These are phyloP conservation scores for Allantophomopsis lycopodina DNA, from an alignment of 2,329 filamentous ascomycete species.

Conservation along the genomic window DNA sequence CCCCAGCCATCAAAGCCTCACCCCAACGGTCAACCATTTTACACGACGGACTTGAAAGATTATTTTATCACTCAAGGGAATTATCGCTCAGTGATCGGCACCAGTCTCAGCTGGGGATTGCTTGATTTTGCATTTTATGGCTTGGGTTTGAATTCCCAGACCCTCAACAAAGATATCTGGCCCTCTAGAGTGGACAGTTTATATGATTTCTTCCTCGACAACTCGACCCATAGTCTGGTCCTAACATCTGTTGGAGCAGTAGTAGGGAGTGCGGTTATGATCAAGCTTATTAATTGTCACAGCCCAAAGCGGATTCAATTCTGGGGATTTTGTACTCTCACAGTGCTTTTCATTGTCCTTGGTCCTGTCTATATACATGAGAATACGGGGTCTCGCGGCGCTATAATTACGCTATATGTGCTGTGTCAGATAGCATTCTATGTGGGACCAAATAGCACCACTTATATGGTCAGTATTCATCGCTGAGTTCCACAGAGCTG, in stretches of 20 bases:
- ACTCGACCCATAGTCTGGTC: slow-evolving; percentile 64
- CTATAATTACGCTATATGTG: slow-evolving; percentile 44
- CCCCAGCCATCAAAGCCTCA: too few species aligned
- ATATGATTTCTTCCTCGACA: slow-evolving; percentile 58
- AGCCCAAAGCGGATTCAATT: slow-evolving; percentile 66
- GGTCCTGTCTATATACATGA: slow-evolving; percentile 36
- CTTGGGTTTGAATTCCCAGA: slow-evolving; percentile 58
- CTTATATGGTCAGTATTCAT: slow-evolving; percentile 12
- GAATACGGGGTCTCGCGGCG: slow-evolving; percentile 27
- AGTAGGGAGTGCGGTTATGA: slow-evolving; percentile 66
- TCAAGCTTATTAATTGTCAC: slow-evolving; percentile 57
- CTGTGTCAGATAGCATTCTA: slow-evolving; percentile 53
- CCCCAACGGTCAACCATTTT: too few species aligned
- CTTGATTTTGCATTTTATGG: slow-evolving; percentile 51
- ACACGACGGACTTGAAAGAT: too few species aligned
- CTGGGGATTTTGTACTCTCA: slow-evolving; percentile 43
- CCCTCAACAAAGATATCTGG: slow-evolving; percentile 58
- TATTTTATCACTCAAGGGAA: too few species aligned
- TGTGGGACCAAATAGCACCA: slow-evolving; percentile 26
- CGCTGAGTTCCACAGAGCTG: too few species aligned
- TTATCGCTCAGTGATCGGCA: slow-evolving; percentile 41
- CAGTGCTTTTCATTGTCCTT: slow-evolving; percentile 43
- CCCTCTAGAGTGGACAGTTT: slow-evolving; percentile 48
- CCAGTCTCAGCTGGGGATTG: slow-evolving; percentile 74
- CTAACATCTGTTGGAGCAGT: slow-evolving; percentile 63